Evolutionary conservation across 1,139 yeast genomes (phyloP), one percentile per base, ranked within the genome.

Genomic region (Lodderomyces elongisporus): DNA sequence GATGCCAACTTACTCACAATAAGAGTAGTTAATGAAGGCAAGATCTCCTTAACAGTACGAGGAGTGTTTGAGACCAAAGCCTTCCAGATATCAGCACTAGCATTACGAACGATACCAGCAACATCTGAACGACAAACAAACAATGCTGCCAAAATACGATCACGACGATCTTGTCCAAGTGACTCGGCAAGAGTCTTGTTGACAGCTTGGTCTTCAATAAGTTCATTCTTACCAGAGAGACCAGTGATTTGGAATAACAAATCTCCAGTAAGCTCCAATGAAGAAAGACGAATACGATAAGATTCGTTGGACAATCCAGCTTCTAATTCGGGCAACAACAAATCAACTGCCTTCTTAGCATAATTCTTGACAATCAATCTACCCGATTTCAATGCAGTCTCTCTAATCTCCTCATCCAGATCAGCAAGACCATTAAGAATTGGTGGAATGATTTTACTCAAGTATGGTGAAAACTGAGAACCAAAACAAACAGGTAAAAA

Each of bases 11-110:
- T 77, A 46, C 80, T 77, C 41, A 93, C 87, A 51, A 93, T 79
- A 47, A 85, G 74, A 40, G 74, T 74, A 3, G 94, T 85, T 44
- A 93, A 76, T 5, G 88, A 70, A 25, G 96, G 95, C 46, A 93
- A 62, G 39, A 91, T 85, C 55, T 89, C 96, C 66, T 85, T 91
- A 36, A 91, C 83, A n/a, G 96, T 87, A 57, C 84, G 79, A 30
- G 98, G 98, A 24, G 98, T 91, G 55, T 91, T 91, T 36, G 95
- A 84, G 36, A 93, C 97, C 57, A 93, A 70, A 1, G 95, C 88
- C 62, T 89, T 89, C 99, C 99, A 93, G 34, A 93, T 89, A 49
- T 91, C 96, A 42, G 87, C 77, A n/a, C 97, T 80, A 27, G 95
- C 85, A 45, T 78, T 78, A 50, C 98, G 80, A 20, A 93, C 98